These are phyloP conservation scores for Saccharum officinarum DNA, from an alignment of 176 grass and related monocot genomes.

Conservation along the genomic window DNA sequence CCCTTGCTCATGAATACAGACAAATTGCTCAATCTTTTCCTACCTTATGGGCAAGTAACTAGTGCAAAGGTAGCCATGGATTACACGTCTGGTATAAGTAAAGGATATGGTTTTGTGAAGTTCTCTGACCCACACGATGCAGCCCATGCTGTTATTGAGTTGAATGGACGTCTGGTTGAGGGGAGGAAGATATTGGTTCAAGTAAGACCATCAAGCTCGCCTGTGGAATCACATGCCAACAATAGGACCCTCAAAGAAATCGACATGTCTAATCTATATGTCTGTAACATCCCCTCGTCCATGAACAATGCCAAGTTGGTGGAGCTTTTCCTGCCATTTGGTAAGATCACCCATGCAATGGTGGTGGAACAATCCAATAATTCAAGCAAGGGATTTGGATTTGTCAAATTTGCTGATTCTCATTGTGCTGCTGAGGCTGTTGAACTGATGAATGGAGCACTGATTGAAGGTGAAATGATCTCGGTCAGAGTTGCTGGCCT, in stretches of 20 bases:
- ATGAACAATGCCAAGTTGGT: constrained; percentile 49
- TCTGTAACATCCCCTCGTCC: constrained; percentile 53
- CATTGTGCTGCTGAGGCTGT: constrained; percentile 47
- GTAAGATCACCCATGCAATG: constrained; percentile 56
- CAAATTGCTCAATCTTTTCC: constrained; percentile 48
- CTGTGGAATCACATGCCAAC: background rate
- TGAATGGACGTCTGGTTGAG: constrained; percentile 53
- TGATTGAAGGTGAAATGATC: constrained; percentile 55
- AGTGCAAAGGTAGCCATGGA: constrained; percentile 51
- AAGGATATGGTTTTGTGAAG: constrained; percentile 69
- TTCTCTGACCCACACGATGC: constrained; percentile 44
- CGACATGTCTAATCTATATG: constrained; percentile 56
- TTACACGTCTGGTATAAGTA: constrained; percentile 42
- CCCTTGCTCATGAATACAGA: constrained; percentile 40
- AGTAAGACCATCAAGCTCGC: constrained; percentile 15
- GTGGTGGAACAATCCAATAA: constrained; percentile 35
- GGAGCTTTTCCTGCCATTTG: constrained; percentile 69
- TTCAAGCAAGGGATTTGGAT: constrained; percentile 61
- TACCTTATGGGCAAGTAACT: constrained; percentile 55
- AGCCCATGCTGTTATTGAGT: constrained; percentile 36
- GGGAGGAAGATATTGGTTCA: constrained; percentile 44
- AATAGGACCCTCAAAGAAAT: constrained; percentile 41
- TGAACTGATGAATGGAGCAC: constrained; percentile 60
- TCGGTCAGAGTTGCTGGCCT: constrained; percentile 49
- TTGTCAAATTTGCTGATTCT: constrained; percentile 58